phyloP scores from a whole-genome alignment of 192 early-diverging fungal species.

The Geranomyces variabilis region DNA sequence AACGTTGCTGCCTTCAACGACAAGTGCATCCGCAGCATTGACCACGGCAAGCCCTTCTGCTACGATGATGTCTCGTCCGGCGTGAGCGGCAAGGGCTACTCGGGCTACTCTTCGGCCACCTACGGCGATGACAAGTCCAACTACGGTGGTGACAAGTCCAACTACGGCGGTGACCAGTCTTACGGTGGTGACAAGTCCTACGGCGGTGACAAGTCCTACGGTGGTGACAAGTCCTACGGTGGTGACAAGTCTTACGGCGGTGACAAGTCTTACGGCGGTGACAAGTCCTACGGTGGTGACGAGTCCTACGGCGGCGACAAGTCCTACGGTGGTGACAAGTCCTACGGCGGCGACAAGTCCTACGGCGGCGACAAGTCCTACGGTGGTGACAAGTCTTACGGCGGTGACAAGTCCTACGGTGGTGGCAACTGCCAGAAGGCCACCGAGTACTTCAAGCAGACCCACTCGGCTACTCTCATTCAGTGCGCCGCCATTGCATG shows the following conservation, averaged over 20 bases:
- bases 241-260: conserved; percentile 4
- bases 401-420: not conserved
- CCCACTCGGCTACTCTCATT: conserved; percentile 25
- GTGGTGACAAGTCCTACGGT: not conserved
- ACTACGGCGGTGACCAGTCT: too few species aligned
- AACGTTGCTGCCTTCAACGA: not conserved
- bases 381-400: not conserved
- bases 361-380: not conserved
- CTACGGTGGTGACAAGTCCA: not conserved
- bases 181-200: not conserved
- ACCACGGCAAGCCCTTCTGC: not conserved
- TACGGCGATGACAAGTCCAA: not conserved
- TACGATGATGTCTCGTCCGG: not conserved
- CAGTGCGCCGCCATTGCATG: conserved; percentile 34
- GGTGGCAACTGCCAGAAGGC: not conserved
- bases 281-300: not conserved
- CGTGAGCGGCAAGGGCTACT: not conserved
- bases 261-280: too few species aligned
- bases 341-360: not conserved
- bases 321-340: not conserved
- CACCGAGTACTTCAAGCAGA: conserved; percentile 11
- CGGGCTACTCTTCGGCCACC: not conserved
- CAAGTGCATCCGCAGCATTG: not conserved
- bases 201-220: not conserved
- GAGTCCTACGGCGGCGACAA: too few species aligned